phyloP scores from a whole-genome alignment of 2,329 filamentous ascomycete species.

The Penicillium crustosum region DNA sequence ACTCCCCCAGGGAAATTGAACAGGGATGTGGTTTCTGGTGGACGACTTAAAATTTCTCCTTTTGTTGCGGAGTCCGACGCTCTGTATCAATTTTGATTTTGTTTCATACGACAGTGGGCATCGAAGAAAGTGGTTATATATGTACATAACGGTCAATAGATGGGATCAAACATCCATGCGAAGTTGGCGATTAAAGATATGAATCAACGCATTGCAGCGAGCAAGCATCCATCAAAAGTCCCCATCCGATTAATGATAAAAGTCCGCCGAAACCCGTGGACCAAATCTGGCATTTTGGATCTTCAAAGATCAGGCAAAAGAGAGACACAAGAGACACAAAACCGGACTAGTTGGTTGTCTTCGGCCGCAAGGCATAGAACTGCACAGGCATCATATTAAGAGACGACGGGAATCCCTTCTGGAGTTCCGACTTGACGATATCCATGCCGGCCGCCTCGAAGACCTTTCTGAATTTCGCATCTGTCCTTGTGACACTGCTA shows the following conservation, averaged over 20 bases:
- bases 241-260: not conserved
- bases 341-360: not conserved
- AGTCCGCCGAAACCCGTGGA: not conserved
- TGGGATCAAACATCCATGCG: not conserved
- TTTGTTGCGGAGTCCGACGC: not conserved
- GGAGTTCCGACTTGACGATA: conserved; percentile 69
- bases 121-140: not conserved
- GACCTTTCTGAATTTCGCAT: conserved; percentile 67
- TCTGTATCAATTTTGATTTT: not conserved
- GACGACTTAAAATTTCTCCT: conserved; percentile 17
- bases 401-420: conserved; percentile 66
- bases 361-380: conserved; percentile 71
- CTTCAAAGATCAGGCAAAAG: not conserved
- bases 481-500: conserved; percentile 73
- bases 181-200: not conserved
- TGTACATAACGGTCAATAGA: not conserved
- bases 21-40: conserved; percentile 29
- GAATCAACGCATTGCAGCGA: not conserved
- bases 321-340: not conserved
- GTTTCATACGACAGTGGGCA: not conserved
- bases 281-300: not conserved
- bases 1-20: conserved; percentile 33
- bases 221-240: not conserved
- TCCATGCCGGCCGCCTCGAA: conserved; percentile 69
- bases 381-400: conserved; percentile 68